Percentiles rank a stretch among this genome's conserved stretches.
These are phyloP conservation scores for Globisporangium cystogenes DNA, from an alignment of 352 stramenopile genomes.

Conservation along the genomic window DNA sequence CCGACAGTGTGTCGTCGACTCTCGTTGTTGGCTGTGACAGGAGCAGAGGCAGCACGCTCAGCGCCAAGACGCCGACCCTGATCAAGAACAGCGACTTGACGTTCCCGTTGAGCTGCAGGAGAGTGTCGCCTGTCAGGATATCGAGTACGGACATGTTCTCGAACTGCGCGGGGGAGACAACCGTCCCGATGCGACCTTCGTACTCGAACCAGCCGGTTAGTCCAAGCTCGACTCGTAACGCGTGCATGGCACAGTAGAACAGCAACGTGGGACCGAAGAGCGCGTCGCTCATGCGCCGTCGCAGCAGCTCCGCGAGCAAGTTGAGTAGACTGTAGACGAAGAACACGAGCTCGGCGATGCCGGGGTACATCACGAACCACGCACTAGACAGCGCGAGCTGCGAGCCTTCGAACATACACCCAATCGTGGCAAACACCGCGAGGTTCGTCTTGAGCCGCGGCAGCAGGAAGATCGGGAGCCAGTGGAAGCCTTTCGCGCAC, in stretches of 20 bases:
- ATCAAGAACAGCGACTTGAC: too few species aligned
- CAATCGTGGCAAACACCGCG: slow-evolving; percentile 16
- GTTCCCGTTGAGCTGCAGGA: too few species aligned
- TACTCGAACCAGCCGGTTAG: slow-evolving; percentile 7
- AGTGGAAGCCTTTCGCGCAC: slow-evolving; percentile 10
- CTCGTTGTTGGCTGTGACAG: too few species aligned
- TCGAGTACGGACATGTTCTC: too few species aligned
- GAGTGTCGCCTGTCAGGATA: too few species aligned
- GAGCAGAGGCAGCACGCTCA: too few species aligned
- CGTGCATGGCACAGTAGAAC: slow-evolving; percentile 30
- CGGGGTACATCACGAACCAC: slow-evolving; percentile 43
- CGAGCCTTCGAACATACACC: slow-evolving; percentile 30
- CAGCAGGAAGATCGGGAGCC: slow-evolving; percentile 15
- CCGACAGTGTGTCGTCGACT: background rate
- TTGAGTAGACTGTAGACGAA: slow-evolving; percentile 45
- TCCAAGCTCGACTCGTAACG: slow-evolving; percentile 16
- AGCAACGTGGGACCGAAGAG: slow-evolving; percentile 31
- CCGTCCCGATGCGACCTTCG: slow-evolving; percentile 29
- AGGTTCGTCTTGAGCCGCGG: slow-evolving; percentile 15
- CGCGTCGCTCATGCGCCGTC: slow-evolving; percentile 26
- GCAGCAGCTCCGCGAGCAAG: slow-evolving; percentile 26
- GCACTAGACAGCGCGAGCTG: slow-evolving; percentile 31
- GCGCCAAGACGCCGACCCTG: too few species aligned
- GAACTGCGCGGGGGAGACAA: too few species aligned
- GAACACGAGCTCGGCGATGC: slow-evolving; percentile 29